A percentile compares a stretch with the other conserved stretches of the same genome.
phyloP scores from a whole-genome alignment of 257 asterid species.

The Solanum sejunctum region DNA sequence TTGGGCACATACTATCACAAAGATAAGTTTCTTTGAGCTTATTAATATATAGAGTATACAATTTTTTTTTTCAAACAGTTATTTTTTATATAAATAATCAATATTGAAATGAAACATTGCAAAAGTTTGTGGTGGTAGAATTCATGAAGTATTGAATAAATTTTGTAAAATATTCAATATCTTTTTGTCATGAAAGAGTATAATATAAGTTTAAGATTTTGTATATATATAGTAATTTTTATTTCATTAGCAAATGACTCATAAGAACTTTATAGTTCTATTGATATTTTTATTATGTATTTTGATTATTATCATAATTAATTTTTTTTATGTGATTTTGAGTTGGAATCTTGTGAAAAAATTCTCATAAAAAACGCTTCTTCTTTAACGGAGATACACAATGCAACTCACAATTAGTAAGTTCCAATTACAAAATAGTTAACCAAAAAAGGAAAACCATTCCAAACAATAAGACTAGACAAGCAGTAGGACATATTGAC shows the following conservation, averaged over 20 bases:
- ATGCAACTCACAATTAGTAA: not conserved
- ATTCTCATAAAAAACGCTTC: not conserved
- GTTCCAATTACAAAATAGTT: not conserved
- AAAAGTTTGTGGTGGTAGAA: not conserved
- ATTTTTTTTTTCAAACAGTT: not conserved
- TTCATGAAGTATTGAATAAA: not conserved
- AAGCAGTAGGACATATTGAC: not conserved
- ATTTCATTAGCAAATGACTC: not conserved
- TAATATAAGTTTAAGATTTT: not conserved
- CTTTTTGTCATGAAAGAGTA: not conserved
- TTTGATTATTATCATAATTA: not conserved
- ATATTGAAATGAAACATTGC: not conserved
- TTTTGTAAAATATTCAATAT: not conserved
- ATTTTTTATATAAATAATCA: not conserved
- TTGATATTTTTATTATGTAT: not conserved
- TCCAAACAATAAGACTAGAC: not conserved
- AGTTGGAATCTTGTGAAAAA: not conserved
- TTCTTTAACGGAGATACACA: not conserved
- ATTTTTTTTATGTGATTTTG: fast-evolving
- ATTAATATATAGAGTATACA: too few relatives aligned
- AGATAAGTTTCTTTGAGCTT: not conserved
- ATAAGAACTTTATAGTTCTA: too few relatives aligned
- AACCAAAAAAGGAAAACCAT: not conserved
- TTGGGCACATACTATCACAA: not conserved
- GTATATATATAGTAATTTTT: not conserved